Evolutionary conservation across 176 grass and related monocot genomes (phyloP).

Genomic region (Tillandsia leiboldiana): DNA sequence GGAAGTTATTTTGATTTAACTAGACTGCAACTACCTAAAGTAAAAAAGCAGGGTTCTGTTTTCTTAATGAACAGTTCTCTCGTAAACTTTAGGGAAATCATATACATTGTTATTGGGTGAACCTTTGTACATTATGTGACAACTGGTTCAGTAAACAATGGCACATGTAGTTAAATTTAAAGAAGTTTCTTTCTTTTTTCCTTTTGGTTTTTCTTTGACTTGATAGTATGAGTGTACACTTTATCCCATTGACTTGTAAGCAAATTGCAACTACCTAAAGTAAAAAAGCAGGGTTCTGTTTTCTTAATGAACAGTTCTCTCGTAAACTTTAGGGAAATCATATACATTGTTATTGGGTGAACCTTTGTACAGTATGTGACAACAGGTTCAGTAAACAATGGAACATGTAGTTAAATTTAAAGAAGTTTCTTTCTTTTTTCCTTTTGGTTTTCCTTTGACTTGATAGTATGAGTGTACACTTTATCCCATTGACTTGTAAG

Average conservation of each 20-base stretch:
- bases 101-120: constrained; percentile 51
- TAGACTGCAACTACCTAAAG: constrained; percentile 11
- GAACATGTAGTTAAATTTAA: constrained; percentile 6
- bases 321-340: constrained; percentile 44
- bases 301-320: constrained; percentile 24
- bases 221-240: background rate
- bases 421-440: background rate
- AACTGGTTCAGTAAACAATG: constrained; percentile 76
- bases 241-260: background rate
- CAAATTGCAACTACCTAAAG: constrained; percentile 9
- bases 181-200: background rate
- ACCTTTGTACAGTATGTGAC: constrained; percentile 38
- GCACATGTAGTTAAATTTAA: constrained; percentile 4
- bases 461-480: background rate
- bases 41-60: constrained; percentile 38
- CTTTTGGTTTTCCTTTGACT: background rate
- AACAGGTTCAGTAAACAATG: constrained; percentile 76
- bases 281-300: constrained; percentile 38
- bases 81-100: constrained; percentile 44
- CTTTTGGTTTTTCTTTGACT: background rate
- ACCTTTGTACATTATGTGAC: constrained; percentile 38
- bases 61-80: constrained; percentile 24
- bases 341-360: constrained; percentile 51
- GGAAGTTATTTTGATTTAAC: background rate
- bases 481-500: background rate